A percentile compares a stretch with the other conserved stretches of the same genome.
Conservation (phyloP, 1,284 basidiomycete genomes). For the Puccinia polysora region DNA sequence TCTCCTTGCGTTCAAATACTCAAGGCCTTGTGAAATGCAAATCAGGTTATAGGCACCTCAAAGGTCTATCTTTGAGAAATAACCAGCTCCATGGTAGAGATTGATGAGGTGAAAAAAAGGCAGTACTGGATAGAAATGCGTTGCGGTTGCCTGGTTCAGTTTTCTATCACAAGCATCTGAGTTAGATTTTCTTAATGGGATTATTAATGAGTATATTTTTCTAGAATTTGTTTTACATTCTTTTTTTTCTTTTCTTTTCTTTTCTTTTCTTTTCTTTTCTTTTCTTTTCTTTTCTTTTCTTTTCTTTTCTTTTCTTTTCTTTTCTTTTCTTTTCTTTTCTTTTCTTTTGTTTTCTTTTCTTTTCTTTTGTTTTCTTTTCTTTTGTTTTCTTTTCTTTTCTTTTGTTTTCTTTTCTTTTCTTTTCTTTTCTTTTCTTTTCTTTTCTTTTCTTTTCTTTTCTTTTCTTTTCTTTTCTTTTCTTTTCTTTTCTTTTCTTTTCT, state of each 20-base stretch:
- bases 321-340: neutral
- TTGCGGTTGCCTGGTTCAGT: no score
- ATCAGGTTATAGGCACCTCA: no score
- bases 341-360: neutral
- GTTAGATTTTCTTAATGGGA: no score
- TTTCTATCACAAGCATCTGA: no score
- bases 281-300: neutral
- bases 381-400: neutral
- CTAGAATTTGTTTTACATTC: no score
- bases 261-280: neutral
- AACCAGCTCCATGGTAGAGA: no score
- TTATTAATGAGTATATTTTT: no score
- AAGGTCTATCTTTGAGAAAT: no score
- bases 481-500: neutral
- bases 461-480: neutral
- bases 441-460: neutral
- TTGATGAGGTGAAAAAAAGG: no score
- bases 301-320: neutral
- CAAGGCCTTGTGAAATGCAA: no score
- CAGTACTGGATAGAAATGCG: no score
- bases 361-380: neutral
- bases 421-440: neutral
- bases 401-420: neutral
- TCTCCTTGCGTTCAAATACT: no score
- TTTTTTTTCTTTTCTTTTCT: neutral